Conservation (phyloP, 1,284 basidiomycete species). For the Cystobasidium sp. region DNA sequence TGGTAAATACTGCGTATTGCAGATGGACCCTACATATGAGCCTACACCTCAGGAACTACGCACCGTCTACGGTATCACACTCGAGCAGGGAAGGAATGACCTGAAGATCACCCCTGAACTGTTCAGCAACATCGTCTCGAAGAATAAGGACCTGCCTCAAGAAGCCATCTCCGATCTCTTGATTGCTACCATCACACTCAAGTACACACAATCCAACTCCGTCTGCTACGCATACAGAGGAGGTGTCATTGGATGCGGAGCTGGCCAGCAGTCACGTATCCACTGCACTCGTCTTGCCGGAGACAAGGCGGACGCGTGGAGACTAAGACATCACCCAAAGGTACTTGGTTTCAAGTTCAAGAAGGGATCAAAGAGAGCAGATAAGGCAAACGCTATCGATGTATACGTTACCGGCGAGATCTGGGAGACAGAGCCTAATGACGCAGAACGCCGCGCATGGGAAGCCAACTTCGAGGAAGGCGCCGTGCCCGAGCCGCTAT, state of each 20-base stretch:
- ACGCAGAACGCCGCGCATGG: constrained; percentile 82
- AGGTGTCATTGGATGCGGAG: constrained; percentile 92
- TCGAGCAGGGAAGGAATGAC: constrained; percentile 92
- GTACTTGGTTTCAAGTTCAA: constrained; percentile 93
- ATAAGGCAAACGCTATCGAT: constrained; percentile 98
- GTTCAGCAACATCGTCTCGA: constrained; percentile 79
- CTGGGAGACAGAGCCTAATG: constrained; percentile 71
- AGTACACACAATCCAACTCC: constrained; percentile 99
- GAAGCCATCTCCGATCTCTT: constrained; percentile 82
- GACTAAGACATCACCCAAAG: constrained; percentile 94
- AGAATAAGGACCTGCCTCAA: constrained; percentile 66
- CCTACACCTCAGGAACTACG: constrained; percentile 84
- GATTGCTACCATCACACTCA: constrained; percentile 92
- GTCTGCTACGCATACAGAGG: constrained; percentile 95
- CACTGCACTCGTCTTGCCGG: constrained; percentile 99
- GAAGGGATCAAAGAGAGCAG: constrained; percentile 94
- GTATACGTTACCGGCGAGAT: constrained; percentile 90
- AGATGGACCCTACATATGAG: constrained; percentile 83
- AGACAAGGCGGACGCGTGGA: constrained; percentile 98
- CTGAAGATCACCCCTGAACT: constrained; percentile 80
- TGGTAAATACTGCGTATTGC: constrained; percentile 95
- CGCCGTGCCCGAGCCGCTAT: constrained; percentile 68
- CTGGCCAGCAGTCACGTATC: constrained; percentile 97
- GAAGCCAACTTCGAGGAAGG: constrained; percentile 78
- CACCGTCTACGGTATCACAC: constrained; percentile 89